Evolutionary conservation across 441 rosid species (phyloP).

Genomic region (Geranium incanum): DNA sequence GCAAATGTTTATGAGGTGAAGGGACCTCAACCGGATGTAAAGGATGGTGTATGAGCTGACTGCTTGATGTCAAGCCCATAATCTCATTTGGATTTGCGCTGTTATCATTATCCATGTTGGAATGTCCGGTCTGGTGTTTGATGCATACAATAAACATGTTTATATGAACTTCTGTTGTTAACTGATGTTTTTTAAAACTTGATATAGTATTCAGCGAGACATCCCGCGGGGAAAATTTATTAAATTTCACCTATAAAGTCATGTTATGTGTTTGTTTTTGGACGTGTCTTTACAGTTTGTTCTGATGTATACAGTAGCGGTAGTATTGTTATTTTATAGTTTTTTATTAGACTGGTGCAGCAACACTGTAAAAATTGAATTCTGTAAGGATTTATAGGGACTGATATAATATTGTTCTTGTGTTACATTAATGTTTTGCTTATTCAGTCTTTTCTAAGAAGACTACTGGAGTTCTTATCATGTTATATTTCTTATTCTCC

Average conservation of each 20-base stretch:
- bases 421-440: not conserved
- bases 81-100: not conserved
- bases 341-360: not conserved
- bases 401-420: not conserved
- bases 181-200: not conserved
- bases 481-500: constrained; percentile 12
- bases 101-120: not conserved
- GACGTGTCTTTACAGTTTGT: not conserved
- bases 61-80: not conserved
- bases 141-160: not conserved
- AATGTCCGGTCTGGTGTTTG: not conserved
- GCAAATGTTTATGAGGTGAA: not conserved
- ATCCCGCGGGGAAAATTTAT: not conserved
- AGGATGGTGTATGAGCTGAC: not conserved
- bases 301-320: not conserved
- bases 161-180: not conserved
- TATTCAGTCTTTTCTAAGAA: not conserved
- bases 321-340: not conserved
- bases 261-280: not conserved
- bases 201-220: not conserved
- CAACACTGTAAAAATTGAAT: not conserved
- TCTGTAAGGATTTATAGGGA: not conserved
- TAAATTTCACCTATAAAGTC: not conserved
- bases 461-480: not conserved
- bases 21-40: not conserved